phyloP scores from a whole-genome alignment of 78 protist species.

The Dictyostelium intermedium region DNA sequence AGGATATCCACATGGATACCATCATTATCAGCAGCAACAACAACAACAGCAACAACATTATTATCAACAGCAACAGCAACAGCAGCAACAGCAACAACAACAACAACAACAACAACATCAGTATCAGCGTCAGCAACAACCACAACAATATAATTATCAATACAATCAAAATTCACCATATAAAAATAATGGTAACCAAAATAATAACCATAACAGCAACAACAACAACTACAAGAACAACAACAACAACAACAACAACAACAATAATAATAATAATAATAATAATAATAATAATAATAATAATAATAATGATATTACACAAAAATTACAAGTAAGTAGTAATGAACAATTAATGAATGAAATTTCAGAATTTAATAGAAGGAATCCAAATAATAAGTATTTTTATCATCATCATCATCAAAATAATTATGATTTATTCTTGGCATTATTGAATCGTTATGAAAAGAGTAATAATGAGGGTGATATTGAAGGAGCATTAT shows the following conservation, averaged over 20 bases:
- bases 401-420: neutral
- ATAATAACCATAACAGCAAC: neutral
- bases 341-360: neutral
- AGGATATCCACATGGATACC: neutral
- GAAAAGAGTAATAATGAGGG: conserved; percentile 21
- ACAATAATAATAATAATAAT: neutral
- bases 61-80: neutral
- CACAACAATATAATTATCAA: neutral
- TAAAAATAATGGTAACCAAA: neutral
- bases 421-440: neutral
- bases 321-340: neutral
- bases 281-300: neutral
- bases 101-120: neutral
- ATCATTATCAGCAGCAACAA: neutral
- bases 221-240: too few relatives aligned
- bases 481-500: neutral
- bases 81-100: neutral
- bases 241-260: too few relatives aligned
- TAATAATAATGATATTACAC: neutral
- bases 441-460: neutral
- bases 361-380: neutral
- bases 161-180: conserved; percentile 9
- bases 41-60: neutral
- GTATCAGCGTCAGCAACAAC: neutral
- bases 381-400: neutral